Percentiles rank a stretch among this genome's conserved stretches.
These are phyloP conservation scores for Penicillium sp. DNA, from an alignment of 2,329 filamentous ascomycete species.

Conservation along the genomic window DNA sequence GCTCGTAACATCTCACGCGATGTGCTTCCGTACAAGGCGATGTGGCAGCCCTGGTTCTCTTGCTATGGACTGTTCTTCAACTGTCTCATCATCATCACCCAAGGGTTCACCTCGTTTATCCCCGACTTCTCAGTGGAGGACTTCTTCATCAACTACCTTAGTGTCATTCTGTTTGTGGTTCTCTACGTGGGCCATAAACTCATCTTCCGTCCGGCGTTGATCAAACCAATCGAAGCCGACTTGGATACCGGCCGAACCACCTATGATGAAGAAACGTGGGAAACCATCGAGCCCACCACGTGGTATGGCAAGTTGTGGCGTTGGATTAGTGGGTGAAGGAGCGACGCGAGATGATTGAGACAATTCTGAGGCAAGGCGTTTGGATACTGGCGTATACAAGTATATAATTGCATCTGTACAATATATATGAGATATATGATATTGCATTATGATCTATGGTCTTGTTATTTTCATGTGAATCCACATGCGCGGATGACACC, in stretches of 20 bases:
- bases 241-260: conserved; percentile 38
- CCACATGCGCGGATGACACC: conserved; percentile 17
- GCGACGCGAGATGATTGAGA: too few species aligned
- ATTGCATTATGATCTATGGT: too few species aligned
- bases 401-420: too few species aligned
- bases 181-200: conserved; percentile 57
- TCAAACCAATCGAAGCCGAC: conserved; percentile 40
- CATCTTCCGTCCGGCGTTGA: conserved; percentile 32
- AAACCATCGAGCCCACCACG: conserved; percentile 28
- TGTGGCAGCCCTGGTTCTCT: conserved; percentile 58
- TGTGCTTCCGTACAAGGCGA: conserved; percentile 56
- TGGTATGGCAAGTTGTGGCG: conserved; percentile 27
- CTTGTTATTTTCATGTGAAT: conserved; percentile 19
- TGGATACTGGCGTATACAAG: too few species aligned
- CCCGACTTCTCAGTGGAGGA: conserved; percentile 50
- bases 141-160: conserved; percentile 62
- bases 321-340: conserved; percentile 17
- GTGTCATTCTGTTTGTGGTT: conserved; percentile 57
- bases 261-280: conserved; percentile 34
- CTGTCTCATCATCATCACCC: conserved; percentile 58
- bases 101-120: conserved; percentile 63
- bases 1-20: conserved; percentile 54
- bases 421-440: too few species aligned
- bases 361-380: conserved; percentile 6
- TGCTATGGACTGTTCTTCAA: conserved; percentile 63